Percentiles rank a stretch among this genome's conserved stretches.
These are phyloP conservation scores for Mortierella sp. DNA, from an alignment of 371 early-diverging fungal species.

Conservation along the genomic window DNA sequence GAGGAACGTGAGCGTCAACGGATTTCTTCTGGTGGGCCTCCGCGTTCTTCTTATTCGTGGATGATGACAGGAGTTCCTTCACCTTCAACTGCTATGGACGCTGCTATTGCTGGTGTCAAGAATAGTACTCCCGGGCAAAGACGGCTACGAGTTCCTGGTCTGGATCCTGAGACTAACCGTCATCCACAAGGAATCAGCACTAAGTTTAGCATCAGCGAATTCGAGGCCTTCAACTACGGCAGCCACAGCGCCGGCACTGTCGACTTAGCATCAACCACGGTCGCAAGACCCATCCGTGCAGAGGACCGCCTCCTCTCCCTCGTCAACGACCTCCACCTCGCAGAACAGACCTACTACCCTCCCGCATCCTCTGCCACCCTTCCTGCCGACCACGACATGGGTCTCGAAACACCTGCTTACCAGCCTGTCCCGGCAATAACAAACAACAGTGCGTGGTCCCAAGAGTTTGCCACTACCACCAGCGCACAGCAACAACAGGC, in stretches of 20 bases:
- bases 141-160: conserved; percentile 33
- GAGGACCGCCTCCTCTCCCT: conserved; percentile 39
- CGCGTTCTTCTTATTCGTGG: conserved; percentile 26
- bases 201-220: conserved; percentile 28
- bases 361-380: conserved; percentile 31
- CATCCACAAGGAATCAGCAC: neutral
- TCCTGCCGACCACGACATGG: neutral
- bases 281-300: conserved; percentile 18
- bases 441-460: conserved; percentile 26
- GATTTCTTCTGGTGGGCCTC: conserved; percentile 20
- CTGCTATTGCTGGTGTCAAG: neutral
- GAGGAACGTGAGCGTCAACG: conserved; percentile 40
- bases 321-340: conserved; percentile 39
- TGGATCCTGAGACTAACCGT: conserved; percentile 15
- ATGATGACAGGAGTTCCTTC: conserved; percentile 32
- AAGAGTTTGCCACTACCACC: conserved; percentile 28
- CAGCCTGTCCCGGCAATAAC: neutral
- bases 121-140: neutral
- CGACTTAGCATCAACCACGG: neutral
- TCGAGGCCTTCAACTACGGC: conserved; percentile 18
- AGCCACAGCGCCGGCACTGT: neutral
- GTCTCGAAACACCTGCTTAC: neutral
- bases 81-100: neutral
- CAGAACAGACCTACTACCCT: conserved; percentile 47
- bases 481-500: conserved; percentile 1